Evolutionary conservation across 139 green algal genomes (phyloP).

Genomic region (Chlorella sp.): DNA sequence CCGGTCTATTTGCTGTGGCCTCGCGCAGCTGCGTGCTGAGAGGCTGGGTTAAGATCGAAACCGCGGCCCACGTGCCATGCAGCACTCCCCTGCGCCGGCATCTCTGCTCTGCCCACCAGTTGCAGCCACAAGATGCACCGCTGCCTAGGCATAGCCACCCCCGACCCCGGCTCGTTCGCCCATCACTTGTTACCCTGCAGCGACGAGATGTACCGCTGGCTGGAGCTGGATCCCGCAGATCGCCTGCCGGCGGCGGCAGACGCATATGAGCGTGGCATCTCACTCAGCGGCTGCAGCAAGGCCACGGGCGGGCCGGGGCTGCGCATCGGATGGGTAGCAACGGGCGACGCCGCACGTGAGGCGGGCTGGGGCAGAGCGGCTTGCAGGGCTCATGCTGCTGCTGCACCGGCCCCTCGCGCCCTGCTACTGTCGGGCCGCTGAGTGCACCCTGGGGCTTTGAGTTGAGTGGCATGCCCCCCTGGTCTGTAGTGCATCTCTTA

Average conservation of each 20-base stretch:
- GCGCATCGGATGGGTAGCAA: slow-evolving; percentile 62
- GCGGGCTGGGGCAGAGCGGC: not conserved
- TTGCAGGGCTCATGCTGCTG: too few relatives aligned
- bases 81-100: not conserved
- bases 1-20: not conserved
- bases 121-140: not conserved
- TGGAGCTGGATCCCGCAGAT: slow-evolving; percentile 54
- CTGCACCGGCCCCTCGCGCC: too few relatives aligned
- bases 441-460: too few relatives aligned
- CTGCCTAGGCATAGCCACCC: not conserved
- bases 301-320: slow-evolving; percentile 71
- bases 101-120: not conserved
- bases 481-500: too few relatives aligned
- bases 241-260: slow-evolving; percentile 62
- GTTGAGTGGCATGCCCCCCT: too few relatives aligned
- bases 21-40: not conserved
- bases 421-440: too few relatives aligned
- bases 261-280: slow-evolving; percentile 60
- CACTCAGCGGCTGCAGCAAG: slow-evolving; percentile 77
- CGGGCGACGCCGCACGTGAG: slow-evolving; percentile 27
- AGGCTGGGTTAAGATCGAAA: too few relatives aligned
- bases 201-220: slow-evolving; percentile 82
- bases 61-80: too few relatives aligned
- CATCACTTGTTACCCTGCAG: slow-evolving; percentile 50
- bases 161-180: not conserved